A percentile compares a stretch with the other conserved stretches of the same genome.
Evolutionary conservation across 768 basidiomycete genomes (phyloP).

Genomic region (Boletus subcaerulescens): DNA sequence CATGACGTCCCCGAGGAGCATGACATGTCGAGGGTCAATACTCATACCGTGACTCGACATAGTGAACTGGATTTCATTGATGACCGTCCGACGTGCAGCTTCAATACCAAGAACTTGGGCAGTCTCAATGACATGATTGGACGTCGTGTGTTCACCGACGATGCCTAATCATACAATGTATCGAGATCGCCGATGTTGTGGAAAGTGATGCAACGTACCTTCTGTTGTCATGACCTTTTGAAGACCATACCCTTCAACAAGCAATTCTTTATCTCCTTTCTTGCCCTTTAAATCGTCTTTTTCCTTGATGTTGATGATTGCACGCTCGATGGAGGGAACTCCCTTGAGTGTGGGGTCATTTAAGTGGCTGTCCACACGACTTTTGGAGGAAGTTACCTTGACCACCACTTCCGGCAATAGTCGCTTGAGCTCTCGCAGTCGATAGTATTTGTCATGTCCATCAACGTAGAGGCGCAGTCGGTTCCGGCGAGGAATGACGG

Average conservation of each 20-base stretch:
- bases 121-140: constrained; percentile 97
- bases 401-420: constrained; percentile 83
- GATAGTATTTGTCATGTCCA: constrained; percentile 74
- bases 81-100: constrained; percentile 89
- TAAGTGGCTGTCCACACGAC: neutral
- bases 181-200: neutral
- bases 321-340: constrained; percentile 81
- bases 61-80: constrained; percentile 95
- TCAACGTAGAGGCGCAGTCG: constrained; percentile 80
- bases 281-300: constrained; percentile 75
- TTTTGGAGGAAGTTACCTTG: constrained; percentile 51
- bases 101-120: constrained; percentile 97
- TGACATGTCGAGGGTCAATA: constrained; percentile 97
- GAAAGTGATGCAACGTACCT: constrained; percentile 45
- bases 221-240: constrained; percentile 97
- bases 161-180: constrained; percentile 57
- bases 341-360: constrained; percentile 49
- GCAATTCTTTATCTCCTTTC: constrained; percentile 85
- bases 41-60: constrained; percentile 98
- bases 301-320: constrained; percentile 95
- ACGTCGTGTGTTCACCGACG: constrained; percentile 86
- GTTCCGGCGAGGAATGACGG: constrained; percentile 68
- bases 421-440: constrained; percentile 83
- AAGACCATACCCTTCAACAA: constrained; percentile 96
- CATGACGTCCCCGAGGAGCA: constrained; percentile 99